Percentiles rank a stretch among this genome's conserved stretches.
These are phyloP conservation scores for Blastocystis sp. DNA, from an alignment of 352 stramenopile species.

Conservation along the genomic window DNA sequence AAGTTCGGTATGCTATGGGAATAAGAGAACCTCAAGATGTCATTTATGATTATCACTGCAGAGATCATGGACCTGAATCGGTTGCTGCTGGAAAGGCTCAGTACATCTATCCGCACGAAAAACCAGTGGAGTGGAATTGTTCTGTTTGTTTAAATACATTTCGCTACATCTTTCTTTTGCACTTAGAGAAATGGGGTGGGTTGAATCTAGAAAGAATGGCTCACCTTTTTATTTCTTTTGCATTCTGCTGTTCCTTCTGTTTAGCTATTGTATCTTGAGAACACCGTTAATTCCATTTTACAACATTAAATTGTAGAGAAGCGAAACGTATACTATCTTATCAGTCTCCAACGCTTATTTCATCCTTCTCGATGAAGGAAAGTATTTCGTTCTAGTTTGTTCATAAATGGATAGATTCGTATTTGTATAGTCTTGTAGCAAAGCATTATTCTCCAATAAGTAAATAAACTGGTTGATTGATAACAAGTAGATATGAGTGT, in stretches of 20 bases:
- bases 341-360: background rate
- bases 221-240: background rate
- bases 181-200: too few species aligned
- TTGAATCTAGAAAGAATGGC: too few species aligned
- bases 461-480: background rate
- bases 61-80: conserved; percentile 43
- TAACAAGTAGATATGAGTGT: background rate
- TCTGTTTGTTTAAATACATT: conserved; percentile 1
- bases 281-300: background rate
- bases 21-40: conserved; percentile 61
- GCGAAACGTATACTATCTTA: background rate
- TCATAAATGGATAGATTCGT: background rate
- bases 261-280: background rate
- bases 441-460: background rate
- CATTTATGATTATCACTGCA: conserved; percentile 37
- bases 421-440: background rate
- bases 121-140: conserved; percentile 62
- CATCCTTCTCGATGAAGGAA: background rate
- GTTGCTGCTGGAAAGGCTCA: background rate
- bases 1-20: conserved; percentile 66
- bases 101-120: conserved; percentile 63
- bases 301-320: background rate
- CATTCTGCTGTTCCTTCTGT: background rate
- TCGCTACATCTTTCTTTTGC: too few species aligned
- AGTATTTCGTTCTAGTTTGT: background rate